Evolutionary conservation across 768 basidiomycete genomes (phyloP), one percentile per base, ranked within the genome.

Genomic region (Asterophora parasitica): DNA sequence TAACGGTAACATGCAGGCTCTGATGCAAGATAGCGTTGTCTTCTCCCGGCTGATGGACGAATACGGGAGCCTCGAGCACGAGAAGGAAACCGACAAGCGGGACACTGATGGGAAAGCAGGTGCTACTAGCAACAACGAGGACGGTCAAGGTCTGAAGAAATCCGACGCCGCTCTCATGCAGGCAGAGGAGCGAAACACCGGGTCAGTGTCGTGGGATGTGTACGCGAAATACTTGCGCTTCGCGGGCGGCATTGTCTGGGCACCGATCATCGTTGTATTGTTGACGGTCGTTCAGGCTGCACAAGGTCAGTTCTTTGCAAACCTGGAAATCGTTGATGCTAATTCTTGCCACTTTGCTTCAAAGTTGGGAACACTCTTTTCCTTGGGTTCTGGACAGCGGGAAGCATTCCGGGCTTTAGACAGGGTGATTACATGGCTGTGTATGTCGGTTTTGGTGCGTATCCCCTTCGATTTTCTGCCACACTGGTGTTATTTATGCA

Each of bases 381-480:
- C 67, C 72, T 91, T n/a, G 85, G 85, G 0, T 87, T 82, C 54
- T 91, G 87, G 87, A 81, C 82, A 0, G 70, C 71, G 0, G 48
- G 68, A 11, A 75, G 66, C n/a, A 75, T 88, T 13, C 49, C 55
- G 5, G 75, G 78, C 2, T 83, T 87, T 58, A 59, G 33, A 2
- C 77, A 85, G 59, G 77, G 75, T 0, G 68, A 81, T 23, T 91
- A 91, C 61, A 89, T 91, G 77, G 84, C 65, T 49, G 61, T 77
- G 2, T 79, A 79, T 48, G 72, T 70, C 15, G 69, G 65, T 3
- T 58, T 79, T 27, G 75, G 73, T 74, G 27, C 4, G 66, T 56
- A 32, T 23, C 23, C 23, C 6, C 23, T 23, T 23, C 23, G n/a
- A n/a, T n/a, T 23, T 23, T 23, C 6, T 23, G 23, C n/a, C n/a